A percentile compares a stretch with the other conserved stretches of the same genome.
Conservation (phyloP, 805 yeast species). For the Wickerhamomyces canadensis region DNA sequence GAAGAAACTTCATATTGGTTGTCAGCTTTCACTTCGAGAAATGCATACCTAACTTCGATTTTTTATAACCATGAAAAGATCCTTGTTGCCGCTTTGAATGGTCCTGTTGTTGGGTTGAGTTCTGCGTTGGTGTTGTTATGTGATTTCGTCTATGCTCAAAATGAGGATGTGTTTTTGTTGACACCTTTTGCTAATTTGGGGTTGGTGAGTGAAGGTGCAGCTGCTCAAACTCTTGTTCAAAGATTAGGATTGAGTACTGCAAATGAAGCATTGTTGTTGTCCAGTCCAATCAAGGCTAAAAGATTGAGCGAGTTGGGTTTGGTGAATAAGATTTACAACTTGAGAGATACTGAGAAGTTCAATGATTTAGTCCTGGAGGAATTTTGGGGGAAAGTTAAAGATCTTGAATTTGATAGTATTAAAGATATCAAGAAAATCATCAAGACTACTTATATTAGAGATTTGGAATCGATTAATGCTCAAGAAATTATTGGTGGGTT, state of each 20-base stretch:
- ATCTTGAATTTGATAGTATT: constrained; percentile 36
- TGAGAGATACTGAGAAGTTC: constrained; percentile 39
- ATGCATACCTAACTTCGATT: constrained; percentile 60
- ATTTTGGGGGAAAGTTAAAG: constrained; percentile 28
- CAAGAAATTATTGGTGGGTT: constrained; percentile 68
- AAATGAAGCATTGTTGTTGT: constrained; percentile 65
- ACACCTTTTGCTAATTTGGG: constrained; percentile 82
- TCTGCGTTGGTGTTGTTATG: constrained; percentile 70
- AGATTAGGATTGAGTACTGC: constrained; percentile 72
- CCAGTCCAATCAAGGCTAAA: constrained; percentile 57
- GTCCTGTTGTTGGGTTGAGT: constrained; percentile 79
- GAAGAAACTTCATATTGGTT: constrained; percentile 41
- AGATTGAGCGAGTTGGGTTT: constrained; percentile 55
- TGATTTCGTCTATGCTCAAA: constrained; percentile 69
- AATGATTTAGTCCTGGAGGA: constrained; percentile 38
- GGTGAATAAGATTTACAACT: constrained; percentile 50
- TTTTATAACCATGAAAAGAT: constrained; percentile 69
- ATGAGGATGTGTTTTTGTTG: constrained; percentile 50
- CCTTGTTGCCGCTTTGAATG: constrained; percentile 70
- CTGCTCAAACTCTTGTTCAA: constrained; percentile 59
- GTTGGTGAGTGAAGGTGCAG: constrained; percentile 76
- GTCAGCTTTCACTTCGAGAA: constrained; percentile 59
- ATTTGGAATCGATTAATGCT: constrained; percentile 46
- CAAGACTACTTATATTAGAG: constrained; percentile 23
- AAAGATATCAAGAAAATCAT: constrained; percentile 38